Evolutionary conservation across 768 basidiomycete genomes (phyloP).

Genomic region (Mrakia gelida): DNA sequence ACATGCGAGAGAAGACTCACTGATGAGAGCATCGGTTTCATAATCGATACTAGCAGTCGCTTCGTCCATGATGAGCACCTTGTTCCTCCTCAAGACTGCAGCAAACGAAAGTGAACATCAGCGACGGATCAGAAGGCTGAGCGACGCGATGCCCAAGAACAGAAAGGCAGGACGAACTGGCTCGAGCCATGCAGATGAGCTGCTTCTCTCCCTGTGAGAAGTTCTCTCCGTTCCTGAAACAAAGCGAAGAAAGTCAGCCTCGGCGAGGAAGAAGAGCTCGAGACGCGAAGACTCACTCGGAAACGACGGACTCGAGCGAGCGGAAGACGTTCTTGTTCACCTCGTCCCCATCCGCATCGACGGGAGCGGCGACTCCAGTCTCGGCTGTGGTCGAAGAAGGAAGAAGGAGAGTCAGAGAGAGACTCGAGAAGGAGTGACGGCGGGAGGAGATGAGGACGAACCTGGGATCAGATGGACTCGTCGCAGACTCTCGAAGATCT

Average conservation of each 20-base stretch:
- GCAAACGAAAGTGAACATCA: neutral
- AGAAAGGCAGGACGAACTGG: slow-evolving; percentile 38
- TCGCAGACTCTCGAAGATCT: slow-evolving; percentile 53
- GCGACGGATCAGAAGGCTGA: neutral
- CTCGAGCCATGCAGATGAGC: slow-evolving; percentile 78
- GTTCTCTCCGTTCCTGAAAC: slow-evolving; percentile 65
- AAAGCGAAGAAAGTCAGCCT: no score
- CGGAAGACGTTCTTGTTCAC: slow-evolving; percentile 73
- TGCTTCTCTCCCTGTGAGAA: slow-evolving; percentile 73
- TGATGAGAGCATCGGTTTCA: slow-evolving; percentile 35
- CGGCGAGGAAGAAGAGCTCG: no score
- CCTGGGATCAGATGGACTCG: slow-evolving; percentile 43
- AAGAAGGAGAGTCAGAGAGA: no score
- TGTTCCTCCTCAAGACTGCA: slow-evolving; percentile 66
- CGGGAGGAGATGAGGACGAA: no score
- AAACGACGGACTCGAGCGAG: slow-evolving; percentile 65
- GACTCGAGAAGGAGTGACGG: no score
- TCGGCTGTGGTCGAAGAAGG: slow-evolving; percentile 32
- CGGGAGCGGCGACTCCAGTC: slow-evolving; percentile 14
- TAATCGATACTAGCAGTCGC: slow-evolving; percentile 52
- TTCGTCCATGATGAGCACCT: slow-evolving; percentile 79
- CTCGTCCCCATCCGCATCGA: slow-evolving; percentile 36
- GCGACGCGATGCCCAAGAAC: no score
- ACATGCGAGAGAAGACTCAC: neutral
- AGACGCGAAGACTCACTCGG: slow-evolving; percentile 48